These are phyloP conservation scores for Naematelia aurantialba DNA, from an alignment of 768 basidiomycete genomes.

Conservation along the genomic window DNA sequence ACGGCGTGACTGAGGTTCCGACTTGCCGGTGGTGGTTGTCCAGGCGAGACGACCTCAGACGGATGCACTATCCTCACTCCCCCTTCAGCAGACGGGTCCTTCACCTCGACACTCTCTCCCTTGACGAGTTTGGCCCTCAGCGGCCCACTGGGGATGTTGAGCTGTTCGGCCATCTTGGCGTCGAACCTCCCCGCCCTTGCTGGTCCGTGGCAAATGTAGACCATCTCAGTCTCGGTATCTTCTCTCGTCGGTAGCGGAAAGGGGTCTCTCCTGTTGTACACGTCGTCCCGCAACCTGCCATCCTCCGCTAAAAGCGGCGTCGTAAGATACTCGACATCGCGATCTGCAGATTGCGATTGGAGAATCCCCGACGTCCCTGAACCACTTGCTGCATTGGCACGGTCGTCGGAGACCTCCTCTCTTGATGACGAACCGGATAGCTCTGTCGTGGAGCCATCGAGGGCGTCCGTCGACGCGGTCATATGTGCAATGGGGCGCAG, in stretches of 20 bases:
- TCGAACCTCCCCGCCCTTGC: constrained; percentile 66
- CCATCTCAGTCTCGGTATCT: constrained; percentile 35
- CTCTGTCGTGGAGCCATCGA: background rate
- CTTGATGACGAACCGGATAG: background rate
- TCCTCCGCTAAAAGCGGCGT: background rate
- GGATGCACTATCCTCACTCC: constrained; percentile 42
- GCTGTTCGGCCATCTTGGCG: constrained; percentile 59
- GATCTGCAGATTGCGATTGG: background rate
- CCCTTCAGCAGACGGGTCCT: constrained; percentile 28
- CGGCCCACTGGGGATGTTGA: constrained; percentile 64
- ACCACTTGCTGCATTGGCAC: too few species aligned
- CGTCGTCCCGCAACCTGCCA: background rate
- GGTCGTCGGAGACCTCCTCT: too few species aligned
- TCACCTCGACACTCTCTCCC: constrained; percentile 61
- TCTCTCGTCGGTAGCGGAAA: constrained; percentile 23
- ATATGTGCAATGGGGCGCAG: background rate
- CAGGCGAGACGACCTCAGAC: constrained; percentile 21
- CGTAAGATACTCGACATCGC: background rate
- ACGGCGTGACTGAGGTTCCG: background rate
- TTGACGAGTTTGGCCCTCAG: constrained; percentile 61
- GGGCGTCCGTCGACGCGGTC: background rate
- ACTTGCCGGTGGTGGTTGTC: background rate
- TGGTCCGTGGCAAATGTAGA: constrained; percentile 53
- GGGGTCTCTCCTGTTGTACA: constrained; percentile 13
- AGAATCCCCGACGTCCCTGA: too few species aligned